phyloP scores from a whole-genome alignment of 176 grass and related monocot species.

The Neostapfia colusana region DNA sequence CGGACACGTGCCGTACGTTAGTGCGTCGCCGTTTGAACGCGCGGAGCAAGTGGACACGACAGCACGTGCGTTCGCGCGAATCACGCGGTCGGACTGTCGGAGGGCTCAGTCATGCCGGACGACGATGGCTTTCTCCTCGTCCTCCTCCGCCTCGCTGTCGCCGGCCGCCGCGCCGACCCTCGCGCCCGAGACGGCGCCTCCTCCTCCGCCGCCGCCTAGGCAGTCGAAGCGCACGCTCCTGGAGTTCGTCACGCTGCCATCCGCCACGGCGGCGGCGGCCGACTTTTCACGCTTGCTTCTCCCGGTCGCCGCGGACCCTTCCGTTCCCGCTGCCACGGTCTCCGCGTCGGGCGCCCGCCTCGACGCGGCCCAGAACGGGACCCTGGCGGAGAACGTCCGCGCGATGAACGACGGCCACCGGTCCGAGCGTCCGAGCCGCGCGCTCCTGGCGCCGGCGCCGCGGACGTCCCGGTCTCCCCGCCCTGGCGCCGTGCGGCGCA shows the following conservation, averaged over 20 bases:
- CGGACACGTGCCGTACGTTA: neutral
- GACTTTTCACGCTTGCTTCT: slow-evolving; percentile 37
- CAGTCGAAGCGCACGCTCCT: slow-evolving; percentile 61
- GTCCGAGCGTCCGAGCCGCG: slow-evolving; percentile 53
- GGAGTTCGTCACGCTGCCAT: neutral
- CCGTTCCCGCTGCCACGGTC: neutral
- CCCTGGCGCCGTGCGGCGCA: slow-evolving; percentile 30
- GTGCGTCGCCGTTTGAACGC: neutral
- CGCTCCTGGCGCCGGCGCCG: slow-evolving; percentile 34
- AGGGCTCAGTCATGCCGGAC: slow-evolving; percentile 36
- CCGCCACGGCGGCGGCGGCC: neutral
- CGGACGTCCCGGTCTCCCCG: neutral
- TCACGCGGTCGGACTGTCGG: neutral
- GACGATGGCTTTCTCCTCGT: slow-evolving; percentile 54
- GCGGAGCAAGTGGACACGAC: neutral
- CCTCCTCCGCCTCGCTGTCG: slow-evolving; percentile 46
- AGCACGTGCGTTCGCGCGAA: slow-evolving; percentile 2
- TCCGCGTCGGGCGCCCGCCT: slow-evolving; percentile 36
- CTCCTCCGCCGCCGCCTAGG: slow-evolving; percentile 47
- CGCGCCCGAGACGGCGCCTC: neutral
- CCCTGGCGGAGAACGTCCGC: slow-evolving; percentile 63
- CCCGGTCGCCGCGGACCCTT: neutral
- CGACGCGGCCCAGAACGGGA: slow-evolving; percentile 59
- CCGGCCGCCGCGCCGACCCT: slow-evolving; percentile 41
- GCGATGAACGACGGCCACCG: slow-evolving; percentile 76